Conservation (phyloP, 805 yeast species). For the Clavispora asparagi region DNA sequence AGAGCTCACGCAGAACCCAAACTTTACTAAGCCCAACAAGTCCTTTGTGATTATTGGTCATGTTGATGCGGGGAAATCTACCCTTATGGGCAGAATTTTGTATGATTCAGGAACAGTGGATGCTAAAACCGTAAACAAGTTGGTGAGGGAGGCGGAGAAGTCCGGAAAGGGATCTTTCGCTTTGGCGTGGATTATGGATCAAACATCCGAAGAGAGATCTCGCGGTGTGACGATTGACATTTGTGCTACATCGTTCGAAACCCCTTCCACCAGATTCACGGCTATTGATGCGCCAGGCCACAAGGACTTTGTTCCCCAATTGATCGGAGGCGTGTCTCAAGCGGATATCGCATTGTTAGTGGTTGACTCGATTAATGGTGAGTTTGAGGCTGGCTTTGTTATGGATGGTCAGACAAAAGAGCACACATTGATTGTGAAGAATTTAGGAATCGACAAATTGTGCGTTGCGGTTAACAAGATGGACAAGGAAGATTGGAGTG, state of each 20-base stretch:
- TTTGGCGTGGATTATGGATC: slow-evolving; percentile 82
- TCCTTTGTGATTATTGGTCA: slow-evolving; percentile 83
- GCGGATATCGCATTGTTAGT: slow-evolving; percentile 74
- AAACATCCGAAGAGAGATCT: slow-evolving; percentile 66
- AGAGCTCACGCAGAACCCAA: slow-evolving; percentile 29
- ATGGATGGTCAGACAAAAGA: slow-evolving; percentile 75
- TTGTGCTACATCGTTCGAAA: slow-evolving; percentile 62
- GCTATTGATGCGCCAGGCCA: slow-evolving; percentile 87
- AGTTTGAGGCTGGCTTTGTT: slow-evolving; percentile 65
- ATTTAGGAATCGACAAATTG: slow-evolving; percentile 57
- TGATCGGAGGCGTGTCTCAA: slow-evolving; percentile 78
- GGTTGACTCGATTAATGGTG: slow-evolving; percentile 60
- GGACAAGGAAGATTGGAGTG: slow-evolving; percentile 57
- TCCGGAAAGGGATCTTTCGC: slow-evolving; percentile 77
- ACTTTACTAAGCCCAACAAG: slow-evolving; percentile 45
- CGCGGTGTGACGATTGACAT: slow-evolving; percentile 80
- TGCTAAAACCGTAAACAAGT: slow-evolving; percentile 55
- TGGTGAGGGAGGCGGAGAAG: slow-evolving; percentile 58
- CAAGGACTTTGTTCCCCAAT: slow-evolving; percentile 75
- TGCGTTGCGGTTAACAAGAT: slow-evolving; percentile 67
- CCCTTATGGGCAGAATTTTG: slow-evolving; percentile 68
- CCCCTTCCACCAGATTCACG: slow-evolving; percentile 49
- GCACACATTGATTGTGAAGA: slow-evolving; percentile 64
- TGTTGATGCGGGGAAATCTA: slow-evolving; percentile 82
- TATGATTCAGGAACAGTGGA: slow-evolving; percentile 66